Evolutionary conservation across 139 green algal species (phyloP).

Genomic region (Pleodorina starrii): DNA sequence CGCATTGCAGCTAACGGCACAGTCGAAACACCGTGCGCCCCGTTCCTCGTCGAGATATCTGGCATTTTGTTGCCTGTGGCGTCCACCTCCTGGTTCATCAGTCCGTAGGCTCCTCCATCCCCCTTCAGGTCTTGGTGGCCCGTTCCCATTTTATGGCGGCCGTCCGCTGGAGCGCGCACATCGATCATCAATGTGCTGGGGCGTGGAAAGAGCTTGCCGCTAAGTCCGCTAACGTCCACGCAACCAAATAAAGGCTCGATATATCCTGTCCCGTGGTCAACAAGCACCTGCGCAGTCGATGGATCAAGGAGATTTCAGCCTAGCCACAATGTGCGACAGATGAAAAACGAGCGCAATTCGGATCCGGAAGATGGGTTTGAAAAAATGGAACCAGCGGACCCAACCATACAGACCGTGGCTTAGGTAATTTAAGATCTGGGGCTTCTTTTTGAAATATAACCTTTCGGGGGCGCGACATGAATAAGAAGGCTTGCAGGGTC

Average conservation of each 20-base stretch:
- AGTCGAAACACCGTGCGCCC: neutral
- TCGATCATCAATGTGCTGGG: constrained; percentile 9
- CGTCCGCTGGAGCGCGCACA: neutral
- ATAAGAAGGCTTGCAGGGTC: neutral
- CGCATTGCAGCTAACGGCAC: neutral
- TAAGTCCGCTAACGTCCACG: neutral
- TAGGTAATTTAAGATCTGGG: too few relatives aligned
- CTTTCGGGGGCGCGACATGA: neutral
- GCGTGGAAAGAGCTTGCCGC: neutral
- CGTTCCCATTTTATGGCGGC: neutral
- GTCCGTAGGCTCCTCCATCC: neutral
- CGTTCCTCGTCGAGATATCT: neutral
- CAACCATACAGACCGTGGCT: too few relatives aligned
- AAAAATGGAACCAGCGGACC: too few relatives aligned
- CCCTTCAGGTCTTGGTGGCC: neutral
- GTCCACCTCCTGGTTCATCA: neutral
- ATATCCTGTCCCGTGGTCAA: neutral
- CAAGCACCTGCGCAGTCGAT: neutral
- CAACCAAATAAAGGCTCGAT: neutral
- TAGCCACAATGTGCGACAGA: neutral
- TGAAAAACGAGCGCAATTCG: too few relatives aligned
- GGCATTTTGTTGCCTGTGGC: neutral
- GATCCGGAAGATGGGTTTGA: too few relatives aligned
- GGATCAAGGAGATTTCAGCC: neutral
- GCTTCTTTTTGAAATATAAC: neutral